Percentiles rank a stretch among this genome's conserved stretches.
These are phyloP conservation scores for Pythium oligandrum DNA, from an alignment of 352 stramenopile species.

Conservation along the genomic window DNA sequence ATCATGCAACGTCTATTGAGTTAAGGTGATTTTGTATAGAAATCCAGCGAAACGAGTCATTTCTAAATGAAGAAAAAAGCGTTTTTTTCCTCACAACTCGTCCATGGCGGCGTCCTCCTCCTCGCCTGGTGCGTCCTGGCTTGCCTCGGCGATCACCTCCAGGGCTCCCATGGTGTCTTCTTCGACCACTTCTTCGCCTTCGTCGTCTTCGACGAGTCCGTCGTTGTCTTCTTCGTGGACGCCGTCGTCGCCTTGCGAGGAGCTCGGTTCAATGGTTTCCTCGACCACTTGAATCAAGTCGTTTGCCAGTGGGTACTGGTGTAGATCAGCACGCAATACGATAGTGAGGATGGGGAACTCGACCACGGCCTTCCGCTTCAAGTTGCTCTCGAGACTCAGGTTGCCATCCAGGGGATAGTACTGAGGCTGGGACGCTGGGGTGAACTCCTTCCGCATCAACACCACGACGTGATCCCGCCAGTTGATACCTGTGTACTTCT, in stretches of 20 bases:
- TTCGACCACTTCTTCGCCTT: conserved; percentile 2
- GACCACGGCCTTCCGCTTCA: conserved; percentile 74
- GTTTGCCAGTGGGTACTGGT: conserved; percentile 53
- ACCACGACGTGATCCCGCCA: conserved; percentile 59
- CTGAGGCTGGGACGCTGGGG: conserved; percentile 49
- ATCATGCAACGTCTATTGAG: no score
- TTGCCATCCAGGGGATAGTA: conserved; percentile 70
- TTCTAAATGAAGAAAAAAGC: no score
- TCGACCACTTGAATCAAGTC: conserved; percentile 64
- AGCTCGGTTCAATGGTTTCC: not conserved
- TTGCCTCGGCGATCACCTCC: not conserved
- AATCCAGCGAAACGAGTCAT: no score
- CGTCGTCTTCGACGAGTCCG: not conserved
- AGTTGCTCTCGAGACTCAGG: conserved; percentile 57
- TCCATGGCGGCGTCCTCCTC: not conserved
- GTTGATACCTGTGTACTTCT: conserved; percentile 45
- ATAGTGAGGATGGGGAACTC: conserved; percentile 78
- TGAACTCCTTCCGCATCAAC: conserved; percentile 79
- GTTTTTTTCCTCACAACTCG: not conserved
- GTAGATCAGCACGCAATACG: conserved; percentile 31
- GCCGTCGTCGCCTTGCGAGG: not conserved
- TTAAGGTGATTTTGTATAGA: no score
- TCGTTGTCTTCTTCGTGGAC: conserved; percentile 3
- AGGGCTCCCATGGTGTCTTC: conserved; percentile 1
- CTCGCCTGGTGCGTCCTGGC: not conserved